phyloP scores from a whole-genome alignment of 768 basidiomycete species.

The Trametes villosa region DNA sequence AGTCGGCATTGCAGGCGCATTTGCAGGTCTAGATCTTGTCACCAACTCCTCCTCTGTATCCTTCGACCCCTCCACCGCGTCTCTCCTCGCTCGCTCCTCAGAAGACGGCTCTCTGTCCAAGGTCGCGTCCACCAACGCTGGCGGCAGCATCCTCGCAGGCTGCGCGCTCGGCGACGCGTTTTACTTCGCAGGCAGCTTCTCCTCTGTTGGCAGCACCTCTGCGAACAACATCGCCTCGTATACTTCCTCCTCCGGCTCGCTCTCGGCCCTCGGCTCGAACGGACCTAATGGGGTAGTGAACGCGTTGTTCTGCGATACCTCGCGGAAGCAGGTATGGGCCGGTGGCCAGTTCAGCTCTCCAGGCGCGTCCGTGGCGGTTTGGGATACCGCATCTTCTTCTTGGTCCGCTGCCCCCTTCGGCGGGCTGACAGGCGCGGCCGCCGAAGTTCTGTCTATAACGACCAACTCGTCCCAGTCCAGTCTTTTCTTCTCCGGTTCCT shows the following conservation, averaged over 20 bases:
- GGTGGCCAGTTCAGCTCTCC: constrained; percentile 78
- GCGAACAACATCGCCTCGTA: constrained; percentile 81
- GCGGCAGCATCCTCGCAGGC: constrained; percentile 75
- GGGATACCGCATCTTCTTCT: constrained; percentile 59
- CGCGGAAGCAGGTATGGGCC: constrained; percentile 71
- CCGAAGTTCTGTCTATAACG: constrained; percentile 75
- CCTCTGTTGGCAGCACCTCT: constrained; percentile 61
- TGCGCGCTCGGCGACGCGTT: constrained; percentile 71
- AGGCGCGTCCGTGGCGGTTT: constrained; percentile 69
- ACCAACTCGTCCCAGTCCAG: constrained; percentile 71
- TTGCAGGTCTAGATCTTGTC: constrained; percentile 84
- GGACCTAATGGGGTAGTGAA: constrained; percentile 80
- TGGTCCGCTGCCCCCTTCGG: constrained; percentile 85
- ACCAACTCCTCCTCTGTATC: constrained; percentile 55
- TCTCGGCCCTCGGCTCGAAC: constrained; percentile 64
- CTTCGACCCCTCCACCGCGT: constrained; percentile 73
- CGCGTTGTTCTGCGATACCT: constrained; percentile 76
- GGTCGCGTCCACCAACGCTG: constrained; percentile 78
- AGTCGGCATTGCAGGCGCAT: constrained; percentile 87
- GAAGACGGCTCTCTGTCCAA: constrained; percentile 70
- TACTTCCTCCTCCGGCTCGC: constrained; percentile 55
- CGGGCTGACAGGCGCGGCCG: constrained; percentile 74
- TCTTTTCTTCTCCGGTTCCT: constrained; percentile 88
- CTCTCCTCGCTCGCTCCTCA: constrained; percentile 65
- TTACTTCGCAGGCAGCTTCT: constrained; percentile 86